Conservation (phyloP, 2,329 filamentous ascomycete species). For the Phoma sp. region DNA sequence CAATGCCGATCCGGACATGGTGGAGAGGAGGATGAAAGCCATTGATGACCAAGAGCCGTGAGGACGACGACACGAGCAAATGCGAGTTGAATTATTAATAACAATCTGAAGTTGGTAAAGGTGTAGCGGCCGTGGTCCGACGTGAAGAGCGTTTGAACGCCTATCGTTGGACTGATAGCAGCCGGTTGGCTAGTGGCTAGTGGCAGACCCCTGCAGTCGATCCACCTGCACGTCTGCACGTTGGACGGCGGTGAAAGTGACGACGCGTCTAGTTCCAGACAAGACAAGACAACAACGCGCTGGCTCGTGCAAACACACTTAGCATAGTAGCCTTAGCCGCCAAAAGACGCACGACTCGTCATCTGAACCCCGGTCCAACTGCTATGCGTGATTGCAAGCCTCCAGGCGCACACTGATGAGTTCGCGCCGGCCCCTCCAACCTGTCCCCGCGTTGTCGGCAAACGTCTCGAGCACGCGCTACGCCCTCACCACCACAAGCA, state of each 20-base stretch:
- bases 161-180: neutral
- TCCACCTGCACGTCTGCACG: constrained; percentile 21
- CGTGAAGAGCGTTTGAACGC: neutral
- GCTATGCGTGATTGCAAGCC: constrained; percentile 24
- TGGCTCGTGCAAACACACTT: constrained; percentile 9
- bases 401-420: constrained; percentile 33
- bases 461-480: constrained; percentile 34
- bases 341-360: constrained; percentile 2
- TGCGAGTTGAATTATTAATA: neutral
- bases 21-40: constrained; percentile 41
- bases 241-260: constrained; percentile 23
- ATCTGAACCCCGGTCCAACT: neutral
- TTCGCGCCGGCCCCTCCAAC: constrained; percentile 43
- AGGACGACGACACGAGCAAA: constrained; percentile 11
- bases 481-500: constrained; percentile 25
- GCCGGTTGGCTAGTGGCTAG: neutral
- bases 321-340: constrained; percentile 6
- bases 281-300: constrained; percentile 30
- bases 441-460: constrained; percentile 39
- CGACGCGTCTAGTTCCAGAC: constrained; percentile 30
- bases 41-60: constrained; percentile 46
- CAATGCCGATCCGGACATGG: constrained; percentile 39
- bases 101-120: too few species aligned
- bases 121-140: neutral
- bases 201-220: constrained; percentile 22